Percentiles rank a stretch among this genome's conserved stretches.
phyloP scores from a whole-genome alignment of 2,329 filamentous ascomycete species.

The Colletotrichum destructivum region DNA sequence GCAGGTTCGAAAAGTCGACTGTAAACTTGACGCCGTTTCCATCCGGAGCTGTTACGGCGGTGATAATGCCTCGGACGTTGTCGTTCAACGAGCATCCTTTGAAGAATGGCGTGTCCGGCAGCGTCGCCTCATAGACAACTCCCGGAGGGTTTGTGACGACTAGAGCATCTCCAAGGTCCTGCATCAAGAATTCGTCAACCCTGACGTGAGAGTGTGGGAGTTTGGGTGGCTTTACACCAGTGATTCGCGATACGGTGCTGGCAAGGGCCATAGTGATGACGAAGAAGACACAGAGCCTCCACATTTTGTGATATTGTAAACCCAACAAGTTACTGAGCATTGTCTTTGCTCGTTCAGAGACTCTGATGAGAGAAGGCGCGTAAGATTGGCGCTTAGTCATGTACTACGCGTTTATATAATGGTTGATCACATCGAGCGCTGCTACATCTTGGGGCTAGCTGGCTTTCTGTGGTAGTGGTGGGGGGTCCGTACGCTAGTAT shows the following conservation, averaged over 20 bases:
- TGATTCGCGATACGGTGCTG: constrained; percentile 47
- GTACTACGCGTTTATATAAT: background rate
- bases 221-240: constrained; percentile 35
- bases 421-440: background rate
- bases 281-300: constrained; percentile 44
- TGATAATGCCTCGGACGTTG: constrained; percentile 69
- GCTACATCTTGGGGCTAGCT: too few relatives aligned
- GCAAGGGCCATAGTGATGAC: constrained; percentile 48
- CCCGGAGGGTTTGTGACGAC: constrained; percentile 70
- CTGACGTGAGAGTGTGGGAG: background rate
- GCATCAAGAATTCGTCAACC: constrained; percentile 8
- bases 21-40: constrained; percentile 70
- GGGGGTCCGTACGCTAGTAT: too few relatives aligned
- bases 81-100: constrained; percentile 61
- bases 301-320: constrained; percentile 40
- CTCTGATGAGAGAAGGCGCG: background rate
- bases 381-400: background rate
- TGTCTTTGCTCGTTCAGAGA: background rate
- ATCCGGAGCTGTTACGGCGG: constrained; percentile 60
- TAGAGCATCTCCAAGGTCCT: constrained; percentile 65
- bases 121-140: constrained; percentile 67
- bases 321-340: background rate
- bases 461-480: too few relatives aligned
- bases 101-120: constrained; percentile 69
- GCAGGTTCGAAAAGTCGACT: constrained; percentile 72